phyloP scores from a whole-genome alignment of 768 basidiomycete species.

The Hydnomerulius pinastri region DNA sequence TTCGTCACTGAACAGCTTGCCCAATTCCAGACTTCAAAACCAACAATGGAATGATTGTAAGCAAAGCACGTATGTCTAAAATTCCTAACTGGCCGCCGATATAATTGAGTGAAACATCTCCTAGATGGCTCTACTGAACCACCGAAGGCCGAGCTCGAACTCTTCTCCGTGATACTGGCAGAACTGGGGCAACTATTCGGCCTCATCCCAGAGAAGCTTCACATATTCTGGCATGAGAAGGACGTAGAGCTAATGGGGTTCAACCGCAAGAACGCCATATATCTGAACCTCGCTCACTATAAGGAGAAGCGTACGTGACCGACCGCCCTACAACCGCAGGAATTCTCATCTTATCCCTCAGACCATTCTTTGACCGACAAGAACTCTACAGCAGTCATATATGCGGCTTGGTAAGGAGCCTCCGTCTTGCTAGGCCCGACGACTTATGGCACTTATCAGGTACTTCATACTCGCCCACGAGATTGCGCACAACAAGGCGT shows the following conservation, averaged over 20 bases:
- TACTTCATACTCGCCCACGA: slow-evolving; percentile 31
- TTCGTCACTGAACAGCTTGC: not conserved
- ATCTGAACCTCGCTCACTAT: slow-evolving; percentile 16
- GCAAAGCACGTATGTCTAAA: slow-evolving; percentile 5
- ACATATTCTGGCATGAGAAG: slow-evolving; percentile 10
- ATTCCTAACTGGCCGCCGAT: not conserved
- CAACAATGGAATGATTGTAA: slow-evolving; percentile 1
- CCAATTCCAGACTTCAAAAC: not conserved
- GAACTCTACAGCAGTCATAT: not conserved
- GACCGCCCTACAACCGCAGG: not conserved
- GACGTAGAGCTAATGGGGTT: slow-evolving; percentile 18
- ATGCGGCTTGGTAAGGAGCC: not conserved
- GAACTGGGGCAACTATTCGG: slow-evolving; percentile 9
- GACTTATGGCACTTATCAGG: slow-evolving; percentile 11
- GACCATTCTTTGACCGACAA: not conserved
- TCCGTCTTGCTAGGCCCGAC: too few relatives aligned
- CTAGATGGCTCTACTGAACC: slow-evolving; percentile 2
- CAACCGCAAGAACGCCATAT: slow-evolving; percentile 16
- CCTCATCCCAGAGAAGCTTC: slow-evolving; percentile 2
- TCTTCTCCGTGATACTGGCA: slow-evolving; percentile 5
- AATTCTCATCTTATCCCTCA: too few relatives aligned
- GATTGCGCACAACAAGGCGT: slow-evolving; percentile 24
- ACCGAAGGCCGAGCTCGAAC: slow-evolving; percentile 1
- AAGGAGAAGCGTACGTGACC: slow-evolving; percentile 8
- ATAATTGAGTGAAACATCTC: not conserved